A percentile compares a stretch with the other conserved stretches of the same genome.
phyloP scores from a whole-genome alignment of 805 yeast genomes.

The Candida oleophila region DNA sequence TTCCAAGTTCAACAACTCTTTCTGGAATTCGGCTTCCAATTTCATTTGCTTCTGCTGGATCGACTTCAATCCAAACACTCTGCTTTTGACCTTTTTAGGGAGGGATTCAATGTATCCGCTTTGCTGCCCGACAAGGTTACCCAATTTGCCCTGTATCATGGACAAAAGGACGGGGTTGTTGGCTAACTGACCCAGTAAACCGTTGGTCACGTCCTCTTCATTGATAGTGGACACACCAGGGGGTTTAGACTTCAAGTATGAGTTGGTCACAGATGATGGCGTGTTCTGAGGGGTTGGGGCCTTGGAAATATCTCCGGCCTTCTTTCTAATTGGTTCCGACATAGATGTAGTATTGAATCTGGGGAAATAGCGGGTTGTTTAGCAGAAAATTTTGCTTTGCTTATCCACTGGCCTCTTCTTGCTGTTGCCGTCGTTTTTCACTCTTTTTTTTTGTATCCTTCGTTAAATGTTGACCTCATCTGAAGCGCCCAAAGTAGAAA shows the following conservation, averaged over 20 bases:
- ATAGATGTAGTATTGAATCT: too few relatives aligned
- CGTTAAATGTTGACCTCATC: slow-evolving; percentile 1
- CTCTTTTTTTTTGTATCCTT: background rate
- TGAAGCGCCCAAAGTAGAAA: background rate
- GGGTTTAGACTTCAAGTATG: slow-evolving; percentile 64
- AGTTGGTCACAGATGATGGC: slow-evolving; percentile 81
- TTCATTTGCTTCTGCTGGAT: slow-evolving; percentile 77
- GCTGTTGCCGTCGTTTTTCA: background rate
- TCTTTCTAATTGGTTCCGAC: slow-evolving; percentile 86
- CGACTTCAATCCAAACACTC: slow-evolving; percentile 80
- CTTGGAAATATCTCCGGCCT: slow-evolving; percentile 70
- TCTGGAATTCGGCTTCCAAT: slow-evolving; percentile 88
- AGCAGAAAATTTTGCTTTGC: too few relatives aligned
- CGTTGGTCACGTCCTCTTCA: slow-evolving; percentile 51
- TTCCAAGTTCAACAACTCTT: slow-evolving; percentile 83
- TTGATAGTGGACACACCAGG: slow-evolving; percentile 63
- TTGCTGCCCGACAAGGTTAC: slow-evolving; percentile 78
- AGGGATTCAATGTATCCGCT: slow-evolving; percentile 82
- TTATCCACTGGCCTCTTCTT: background rate
- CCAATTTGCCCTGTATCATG: slow-evolving; percentile 87
- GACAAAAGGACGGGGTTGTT: slow-evolving; percentile 81
- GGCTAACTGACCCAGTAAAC: slow-evolving; percentile 46
- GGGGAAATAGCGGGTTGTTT: too few relatives aligned
- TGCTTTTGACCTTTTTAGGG: slow-evolving; percentile 67
- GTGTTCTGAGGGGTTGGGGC: slow-evolving; percentile 99